Base-by-base conservation (phyloP, 352 stramenopile species). In the Lagenidium sp. region DNA sequence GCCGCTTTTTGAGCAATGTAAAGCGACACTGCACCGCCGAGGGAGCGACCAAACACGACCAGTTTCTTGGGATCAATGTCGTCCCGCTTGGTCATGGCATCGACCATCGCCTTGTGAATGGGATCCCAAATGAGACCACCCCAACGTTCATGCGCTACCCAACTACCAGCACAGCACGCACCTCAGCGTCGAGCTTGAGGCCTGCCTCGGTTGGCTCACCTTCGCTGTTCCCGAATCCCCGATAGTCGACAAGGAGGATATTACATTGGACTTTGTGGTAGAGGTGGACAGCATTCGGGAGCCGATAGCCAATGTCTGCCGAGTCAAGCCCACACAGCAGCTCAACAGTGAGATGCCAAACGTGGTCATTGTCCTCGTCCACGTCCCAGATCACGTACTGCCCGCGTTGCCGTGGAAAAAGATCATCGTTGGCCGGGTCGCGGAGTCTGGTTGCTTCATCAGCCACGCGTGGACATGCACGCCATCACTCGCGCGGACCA, bases 341-440 rank as follows among this genome's bases (percentile, higher is more conserved):
- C n/a, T n/a, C n/a, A n/a, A n/a, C n/a, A n/a, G n/a, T n/a, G n/a
- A n/a, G n/a, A n/a, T n/a, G n/a, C n/a, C n/a, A n/a, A n/a, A n/a
- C n/a, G n/a, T n/a, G n/a, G n/a, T n/a, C n/a, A n/a, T n/a, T n/a
- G n/a, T n/a, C n/a, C n/a, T n/a, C n/a, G n/a, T n/a, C n/a, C n/a
- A n/a, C n/a, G n/a, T n/a, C n/a, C n/a, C n/a, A 39, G 19, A 4
- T 2, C 23, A 67, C 65, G 46, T 55, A 93, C 80, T 91, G 60
- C 88, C 89, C 16, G 93, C 90, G 57, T 98, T 98, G 50, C 88
- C 93, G 38, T 98, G 93, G 60, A 97, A 97, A 45, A 97, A 98
- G 24, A 98, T 73, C 40, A 98, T 63, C 8, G 93, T 98, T 22
- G 87, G 81, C 1, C 71, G 49, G 11, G 7, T 47, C 6, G 38